Conservation (phyloP, 345 rosid genomes). For the Microcos paniculata region DNA sequence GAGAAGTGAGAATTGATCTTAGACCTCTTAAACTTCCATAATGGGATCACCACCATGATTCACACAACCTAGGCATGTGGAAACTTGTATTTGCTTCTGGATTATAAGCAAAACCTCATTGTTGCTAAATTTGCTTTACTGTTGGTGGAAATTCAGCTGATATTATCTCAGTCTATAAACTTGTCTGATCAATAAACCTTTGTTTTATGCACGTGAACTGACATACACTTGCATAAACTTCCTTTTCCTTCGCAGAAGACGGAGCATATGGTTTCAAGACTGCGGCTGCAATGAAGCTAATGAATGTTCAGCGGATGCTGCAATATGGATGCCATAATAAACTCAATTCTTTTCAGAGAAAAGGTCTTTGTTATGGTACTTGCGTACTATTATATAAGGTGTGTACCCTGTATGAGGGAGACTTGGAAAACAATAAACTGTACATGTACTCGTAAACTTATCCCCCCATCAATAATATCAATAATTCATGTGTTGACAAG, state of each 20-base stretch:
- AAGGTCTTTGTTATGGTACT: neutral
- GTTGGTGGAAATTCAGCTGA: neutral
- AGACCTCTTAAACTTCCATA: no score
- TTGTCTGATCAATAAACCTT: neutral
- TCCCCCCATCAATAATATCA: neutral
- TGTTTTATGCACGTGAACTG: neutral
- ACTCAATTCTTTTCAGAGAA: neutral
- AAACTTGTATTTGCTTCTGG: neutral
- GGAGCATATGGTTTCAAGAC: slow-evolving; percentile 65
- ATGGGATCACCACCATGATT: neutral
- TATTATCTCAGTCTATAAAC: neutral
- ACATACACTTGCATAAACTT: neutral
- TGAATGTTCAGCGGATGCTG: neutral
- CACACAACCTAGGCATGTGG: neutral
- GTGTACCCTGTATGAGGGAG: neutral
- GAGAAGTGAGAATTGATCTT: no score
- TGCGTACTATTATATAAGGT: no score
- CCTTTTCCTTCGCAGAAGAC: slow-evolving; percentile 40
- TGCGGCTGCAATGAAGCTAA: slow-evolving; percentile 24
- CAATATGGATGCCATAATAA: neutral
- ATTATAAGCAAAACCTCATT: neutral
- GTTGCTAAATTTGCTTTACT: neutral
- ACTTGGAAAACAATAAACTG: neutral
- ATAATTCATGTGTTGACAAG: neutral
- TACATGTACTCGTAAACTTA: neutral